Percentiles rank a stretch among this genome's conserved stretches.
These are phyloP conservation scores for Pseudozyma tsukubaensis DNA, from an alignment of 1,284 basidiomycete genomes.

Conservation along the genomic window DNA sequence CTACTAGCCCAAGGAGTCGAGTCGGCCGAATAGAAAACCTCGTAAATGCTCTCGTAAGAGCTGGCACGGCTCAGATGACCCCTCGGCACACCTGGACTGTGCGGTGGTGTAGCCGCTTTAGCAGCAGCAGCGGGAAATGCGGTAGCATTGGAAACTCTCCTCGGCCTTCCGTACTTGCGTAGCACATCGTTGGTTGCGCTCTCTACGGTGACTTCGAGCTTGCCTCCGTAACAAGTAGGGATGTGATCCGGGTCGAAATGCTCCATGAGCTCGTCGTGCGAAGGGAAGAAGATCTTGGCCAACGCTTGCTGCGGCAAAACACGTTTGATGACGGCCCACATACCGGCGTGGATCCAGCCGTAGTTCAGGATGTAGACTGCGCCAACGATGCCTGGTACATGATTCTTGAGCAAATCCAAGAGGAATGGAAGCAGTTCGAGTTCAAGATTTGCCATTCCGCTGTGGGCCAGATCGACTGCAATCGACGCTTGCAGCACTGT, in stretches of 20 bases:
- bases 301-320: constrained; percentile 78
- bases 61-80: constrained; percentile 36
- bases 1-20: constrained; percentile 49
- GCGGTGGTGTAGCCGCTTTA: constrained; percentile 7
- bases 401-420: constrained; percentile 65
- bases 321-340: constrained; percentile 82
- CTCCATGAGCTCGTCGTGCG: constrained; percentile 74
- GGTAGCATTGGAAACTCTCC: constrained; percentile 14
- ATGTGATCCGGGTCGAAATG: constrained; percentile 75
- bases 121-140: neutral
- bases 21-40: constrained; percentile 59
- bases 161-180: constrained; percentile 47
- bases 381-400: constrained; percentile 64
- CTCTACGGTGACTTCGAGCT: constrained; percentile 51
- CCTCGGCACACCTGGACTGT: constrained; percentile 10
- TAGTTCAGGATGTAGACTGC: constrained; percentile 82
- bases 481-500: constrained; percentile 60
- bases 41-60: constrained; percentile 63
- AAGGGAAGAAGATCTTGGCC: constrained; percentile 80
- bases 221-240: constrained; percentile 66
- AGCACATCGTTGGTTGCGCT: constrained; percentile 59
- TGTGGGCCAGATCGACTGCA: constrained; percentile 53
- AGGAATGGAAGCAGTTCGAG: constrained; percentile 66
- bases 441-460: constrained; percentile 65
- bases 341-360: constrained; percentile 81